A percentile compares a stretch with the other conserved stretches of the same genome.
phyloP scores from a whole-genome alignment of 2,329 filamentous ascomycete species.

The Fusarium torulosum region DNA sequence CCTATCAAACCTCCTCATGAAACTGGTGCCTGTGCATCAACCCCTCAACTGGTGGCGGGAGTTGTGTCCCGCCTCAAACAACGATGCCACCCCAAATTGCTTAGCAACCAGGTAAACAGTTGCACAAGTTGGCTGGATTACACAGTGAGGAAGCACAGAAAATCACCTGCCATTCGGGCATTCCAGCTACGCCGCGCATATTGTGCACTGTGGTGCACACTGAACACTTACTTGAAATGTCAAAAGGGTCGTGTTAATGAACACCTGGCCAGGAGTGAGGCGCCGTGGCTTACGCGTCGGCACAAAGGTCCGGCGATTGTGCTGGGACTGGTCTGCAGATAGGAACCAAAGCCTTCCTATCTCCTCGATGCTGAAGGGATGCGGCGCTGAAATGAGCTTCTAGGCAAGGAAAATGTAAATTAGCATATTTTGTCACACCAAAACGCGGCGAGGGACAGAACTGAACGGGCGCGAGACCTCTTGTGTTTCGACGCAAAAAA shows the following conservation, averaged over 20 bases:
- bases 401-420: background rate
- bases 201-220: slow-evolving; percentile 12
- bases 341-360: background rate
- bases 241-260: background rate
- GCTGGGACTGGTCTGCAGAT: background rate
- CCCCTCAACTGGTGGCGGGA: background rate
- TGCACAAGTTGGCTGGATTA: background rate
- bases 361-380: background rate
- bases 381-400: background rate
- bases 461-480: background rate
- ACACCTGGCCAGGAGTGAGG: background rate
- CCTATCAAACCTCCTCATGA: background rate
- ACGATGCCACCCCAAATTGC: background rate
- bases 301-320: background rate
- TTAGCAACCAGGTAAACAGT: background rate
- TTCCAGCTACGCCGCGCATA: background rate
- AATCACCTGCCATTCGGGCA: too few relatives aligned
- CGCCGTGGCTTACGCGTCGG: slow-evolving; percentile 22
- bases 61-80: background rate
- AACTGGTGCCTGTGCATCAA: background rate
- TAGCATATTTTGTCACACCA: background rate
- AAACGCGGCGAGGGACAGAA: slow-evolving; percentile 1
- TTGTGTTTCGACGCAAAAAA: slow-evolving; percentile 3
- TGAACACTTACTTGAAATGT: background rate
- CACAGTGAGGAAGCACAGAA: background rate